Base-by-base conservation (phyloP, 495 filamentous ascomycete genomes). In the Annulohypoxylon moriforme region DNA sequence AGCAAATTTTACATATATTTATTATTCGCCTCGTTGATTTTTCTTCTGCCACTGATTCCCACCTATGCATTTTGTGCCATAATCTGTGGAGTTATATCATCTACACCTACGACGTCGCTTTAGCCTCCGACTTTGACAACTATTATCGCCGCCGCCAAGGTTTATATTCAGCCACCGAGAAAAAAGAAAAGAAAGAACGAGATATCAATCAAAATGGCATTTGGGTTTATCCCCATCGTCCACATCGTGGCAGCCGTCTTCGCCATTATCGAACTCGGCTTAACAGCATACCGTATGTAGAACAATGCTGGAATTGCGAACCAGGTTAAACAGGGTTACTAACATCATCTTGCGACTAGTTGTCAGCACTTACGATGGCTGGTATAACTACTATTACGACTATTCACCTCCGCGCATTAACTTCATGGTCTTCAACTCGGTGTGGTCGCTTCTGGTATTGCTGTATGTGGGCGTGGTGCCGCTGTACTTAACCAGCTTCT, bases 391-490 rank as follows among this genome's bases (percentile, higher is more conserved):
- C 8, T 63, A 53, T 29, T 58, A 67, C 55, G 66, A 59, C 38
- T 74, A 74, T 67, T 80, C 81, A 18, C 88, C 88, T 6, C 78
- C 80, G 52, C 68, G 78, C 62, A 77, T 91, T 72, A 87, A 89
- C 79, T 94, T 92, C 83, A 86, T 94, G 79, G 81, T 95, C 78
- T 94, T 94, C 83, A 81, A 83, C 75, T 82, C 88, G 62, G 83
- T 92, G 67, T 94, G 91, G 91, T 89, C 92, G 7, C 78, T 93
- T 33, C 85, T 94, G 47, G 86, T 89, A 0, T 80, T 92, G 20
- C 78, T 83, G 33, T 94, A 92, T 79, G 84, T 96, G 60, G 81
- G 85, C 64, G 55, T 93, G 13, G 83, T 86, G 5, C 92, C 92
- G 0, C 78, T 85, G 27, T 88, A 86, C 76, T 84, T 88, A 73